Conservation (phyloP, 148 eudicot species). For the Camellia japonica region DNA sequence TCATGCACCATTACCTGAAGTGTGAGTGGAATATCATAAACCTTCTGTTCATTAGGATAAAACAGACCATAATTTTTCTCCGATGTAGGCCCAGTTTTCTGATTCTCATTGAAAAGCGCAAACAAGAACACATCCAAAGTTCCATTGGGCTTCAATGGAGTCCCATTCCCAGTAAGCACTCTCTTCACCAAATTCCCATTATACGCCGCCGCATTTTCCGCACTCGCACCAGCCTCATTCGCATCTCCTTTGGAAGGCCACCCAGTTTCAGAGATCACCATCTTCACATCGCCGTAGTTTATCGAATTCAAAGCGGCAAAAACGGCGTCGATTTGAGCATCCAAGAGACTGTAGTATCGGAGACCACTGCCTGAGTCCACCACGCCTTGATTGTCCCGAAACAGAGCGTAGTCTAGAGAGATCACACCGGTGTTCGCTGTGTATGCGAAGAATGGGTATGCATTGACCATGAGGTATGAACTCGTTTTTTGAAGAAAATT, state of each 20-base stretch:
- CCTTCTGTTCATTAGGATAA: constrained; percentile 63
- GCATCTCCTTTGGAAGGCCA: constrained; percentile 72
- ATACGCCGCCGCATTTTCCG: constrained; percentile 63
- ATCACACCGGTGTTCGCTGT: constrained; percentile 53
- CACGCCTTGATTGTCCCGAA: constrained; percentile 41
- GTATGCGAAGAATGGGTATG: constrained; percentile 84
- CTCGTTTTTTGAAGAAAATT: constrained; percentile 44
- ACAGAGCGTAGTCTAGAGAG: constrained; percentile 67
- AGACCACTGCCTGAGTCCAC: constrained; percentile 61
- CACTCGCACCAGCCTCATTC: constrained; percentile 55
- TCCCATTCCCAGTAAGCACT: constrained; percentile 60
- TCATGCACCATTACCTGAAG: not conserved
- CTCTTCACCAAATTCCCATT: constrained; percentile 71
- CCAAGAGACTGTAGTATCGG: constrained; percentile 52
- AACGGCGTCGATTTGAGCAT: constrained; percentile 89
- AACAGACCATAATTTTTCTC: constrained; percentile 86
- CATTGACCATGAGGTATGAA: constrained; percentile 73
- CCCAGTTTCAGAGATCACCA: constrained; percentile 79
- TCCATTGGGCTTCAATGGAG: constrained; percentile 64
- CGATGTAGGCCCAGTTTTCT: constrained; percentile 69
- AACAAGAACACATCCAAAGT: constrained; percentile 59
- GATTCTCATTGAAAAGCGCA: constrained; percentile 76
- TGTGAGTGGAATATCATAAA: constrained; percentile 59
- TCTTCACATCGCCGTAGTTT: constrained; percentile 37
- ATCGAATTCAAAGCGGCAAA: constrained; percentile 51